A percentile compares a stretch with the other conserved stretches of the same genome.
Evolutionary conservation across 2,329 filamentous ascomycete species (phyloP).

Genomic region (Dactylellina cionopaga): DNA sequence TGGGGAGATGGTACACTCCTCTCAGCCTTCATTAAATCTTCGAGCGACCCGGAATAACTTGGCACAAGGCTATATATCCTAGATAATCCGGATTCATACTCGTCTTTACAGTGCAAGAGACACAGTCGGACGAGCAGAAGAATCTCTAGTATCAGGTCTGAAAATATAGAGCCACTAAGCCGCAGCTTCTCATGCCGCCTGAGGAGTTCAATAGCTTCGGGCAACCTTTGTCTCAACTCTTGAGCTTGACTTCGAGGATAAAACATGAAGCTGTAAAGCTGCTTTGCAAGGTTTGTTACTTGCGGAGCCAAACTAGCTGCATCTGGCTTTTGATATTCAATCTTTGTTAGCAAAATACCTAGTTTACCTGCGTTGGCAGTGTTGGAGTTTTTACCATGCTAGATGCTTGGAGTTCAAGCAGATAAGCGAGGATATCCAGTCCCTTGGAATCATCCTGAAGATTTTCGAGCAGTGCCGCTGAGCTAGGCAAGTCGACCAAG

Average conservation of each 20-base stretch:
- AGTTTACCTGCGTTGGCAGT: slow-evolving; percentile 19
- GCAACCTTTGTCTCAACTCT: slow-evolving; percentile 34
- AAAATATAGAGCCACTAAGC: slow-evolving; percentile 24
- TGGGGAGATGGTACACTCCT: neutral
- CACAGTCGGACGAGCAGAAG: slow-evolving; percentile 38
- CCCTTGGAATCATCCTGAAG: slow-evolving; percentile 46
- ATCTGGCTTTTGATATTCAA: slow-evolving; percentile 4
- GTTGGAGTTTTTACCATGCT: slow-evolving; percentile 48
- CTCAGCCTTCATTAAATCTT: neutral
- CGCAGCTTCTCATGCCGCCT: slow-evolving; percentile 37
- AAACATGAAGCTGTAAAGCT: slow-evolving; percentile 34
- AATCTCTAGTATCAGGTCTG: slow-evolving; percentile 15
- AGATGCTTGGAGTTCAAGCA: slow-evolving; percentile 43
- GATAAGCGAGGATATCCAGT: slow-evolving; percentile 51
- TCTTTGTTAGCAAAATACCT: neutral
- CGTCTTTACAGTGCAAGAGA: slow-evolving; percentile 41
- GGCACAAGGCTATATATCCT: slow-evolving; percentile 32
- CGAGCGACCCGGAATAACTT: slow-evolving; percentile 1
- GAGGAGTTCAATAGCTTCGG: slow-evolving; percentile 26
- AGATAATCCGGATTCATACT: slow-evolving; percentile 22
- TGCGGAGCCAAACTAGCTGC: neutral
- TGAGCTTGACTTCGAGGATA: slow-evolving; percentile 14
- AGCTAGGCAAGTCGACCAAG: slow-evolving; percentile 30
- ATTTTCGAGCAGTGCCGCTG: slow-evolving; percentile 36
- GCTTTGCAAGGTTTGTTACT: slow-evolving; percentile 14